These are phyloP conservation scores for Apiospora marii DNA, from an alignment of 2,329 filamentous ascomycete species.

Conservation along the genomic window DNA sequence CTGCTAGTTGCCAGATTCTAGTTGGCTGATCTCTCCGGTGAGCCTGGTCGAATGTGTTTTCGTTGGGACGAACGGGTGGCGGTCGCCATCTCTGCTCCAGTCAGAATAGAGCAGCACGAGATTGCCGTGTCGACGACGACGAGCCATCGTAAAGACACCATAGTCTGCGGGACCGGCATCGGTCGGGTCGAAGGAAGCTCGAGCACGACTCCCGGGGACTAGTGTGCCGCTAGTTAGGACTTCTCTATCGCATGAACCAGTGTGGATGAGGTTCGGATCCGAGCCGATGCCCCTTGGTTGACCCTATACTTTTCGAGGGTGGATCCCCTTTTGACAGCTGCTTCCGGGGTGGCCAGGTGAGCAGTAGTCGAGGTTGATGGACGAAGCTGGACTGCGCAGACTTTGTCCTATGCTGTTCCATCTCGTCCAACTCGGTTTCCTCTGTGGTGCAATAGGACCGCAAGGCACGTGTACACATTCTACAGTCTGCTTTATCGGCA, in stretches of 20 bases:
- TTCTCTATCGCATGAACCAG: neutral
- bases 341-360: neutral
- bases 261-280: neutral
- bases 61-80: conserved; percentile 9
- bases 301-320: neutral
- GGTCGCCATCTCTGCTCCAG: neutral
- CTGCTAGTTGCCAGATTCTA: neutral
- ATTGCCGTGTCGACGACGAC: neutral
- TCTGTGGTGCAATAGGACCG: neutral
- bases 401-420: neutral
- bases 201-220: neutral
- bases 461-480: neutral
- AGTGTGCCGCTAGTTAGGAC: neutral
- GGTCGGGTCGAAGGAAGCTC: neutral
- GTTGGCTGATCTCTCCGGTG: neutral
- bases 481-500: neutral
- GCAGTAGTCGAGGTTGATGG: neutral
- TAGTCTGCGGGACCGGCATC: neutral
- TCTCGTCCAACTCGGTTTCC: neutral
- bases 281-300: neutral
- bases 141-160: neutral
- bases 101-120: neutral
- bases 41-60: neutral
- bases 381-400: neutral
- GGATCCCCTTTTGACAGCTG: neutral